Conservation (phyloP, 257 asterid genomes). For the Rehmannia glutinosa region DNA sequence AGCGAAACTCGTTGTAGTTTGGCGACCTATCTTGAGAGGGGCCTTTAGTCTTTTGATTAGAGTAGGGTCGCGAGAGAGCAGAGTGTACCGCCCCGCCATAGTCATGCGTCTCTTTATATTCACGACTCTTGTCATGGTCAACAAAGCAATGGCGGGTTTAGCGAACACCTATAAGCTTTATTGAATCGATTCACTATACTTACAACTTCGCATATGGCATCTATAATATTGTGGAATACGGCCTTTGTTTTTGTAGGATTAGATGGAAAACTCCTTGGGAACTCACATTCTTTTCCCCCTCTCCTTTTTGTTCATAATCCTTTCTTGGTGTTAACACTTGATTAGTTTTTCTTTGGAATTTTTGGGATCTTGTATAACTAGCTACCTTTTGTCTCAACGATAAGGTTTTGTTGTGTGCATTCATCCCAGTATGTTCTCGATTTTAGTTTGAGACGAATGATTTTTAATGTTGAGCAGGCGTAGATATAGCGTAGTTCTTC, state of each 20-base stretch:
- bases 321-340: neutral
- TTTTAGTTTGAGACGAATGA: slow-evolving; percentile 10
- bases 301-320: neutral
- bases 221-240: neutral
- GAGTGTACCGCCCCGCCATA: no score
- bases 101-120: no score
- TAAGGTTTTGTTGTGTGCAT: neutral
- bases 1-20: neutral
- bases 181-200: no score
- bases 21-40: neutral
- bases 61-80: no score
- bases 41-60: no score
- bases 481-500: slow-evolving; percentile 79
- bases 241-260: neutral
- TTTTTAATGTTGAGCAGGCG: slow-evolving; percentile 48
- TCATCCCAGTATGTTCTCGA: neutral
- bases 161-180: no score
- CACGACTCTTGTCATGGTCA: no score
- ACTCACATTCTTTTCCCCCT: neutral
- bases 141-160: no score
- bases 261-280: neutral
- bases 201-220: neutral
- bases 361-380: neutral
- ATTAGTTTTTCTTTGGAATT: neutral
- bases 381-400: neutral